A percentile compares a stretch with the other conserved stretches of the same genome.
Evolutionary conservation across 2,329 filamentous ascomycete genomes (phyloP).

Genomic region (Aspergillus uvarum): DNA sequence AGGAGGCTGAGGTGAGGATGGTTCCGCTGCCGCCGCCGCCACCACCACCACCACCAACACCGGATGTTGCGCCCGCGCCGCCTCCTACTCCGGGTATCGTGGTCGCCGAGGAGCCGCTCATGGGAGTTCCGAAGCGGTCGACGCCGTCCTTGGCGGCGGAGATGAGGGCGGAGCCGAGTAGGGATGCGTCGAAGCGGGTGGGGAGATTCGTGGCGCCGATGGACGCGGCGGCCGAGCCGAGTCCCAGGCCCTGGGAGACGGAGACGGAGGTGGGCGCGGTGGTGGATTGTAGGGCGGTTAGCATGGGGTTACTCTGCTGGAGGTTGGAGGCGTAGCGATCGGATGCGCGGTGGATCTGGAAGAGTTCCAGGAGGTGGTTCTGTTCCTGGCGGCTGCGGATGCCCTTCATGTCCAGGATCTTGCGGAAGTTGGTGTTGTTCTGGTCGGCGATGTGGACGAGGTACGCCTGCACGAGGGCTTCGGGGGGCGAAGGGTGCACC

Average conservation of each 20-base stretch:
- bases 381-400: slow-evolving; percentile 79
- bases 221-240: slow-evolving; percentile 41
- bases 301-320: slow-evolving; percentile 66
- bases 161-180: slow-evolving; percentile 82
- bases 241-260: slow-evolving; percentile 50
- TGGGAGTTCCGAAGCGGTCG: slow-evolving; percentile 69
- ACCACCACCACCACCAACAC: slow-evolving; percentile 28
- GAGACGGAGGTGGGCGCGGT: slow-evolving; percentile 35
- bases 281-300: slow-evolving; percentile 60
- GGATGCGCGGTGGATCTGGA: slow-evolving; percentile 76
- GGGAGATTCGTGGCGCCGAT: slow-evolving; percentile 49
- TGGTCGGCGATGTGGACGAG: slow-evolving; percentile 94
- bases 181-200: slow-evolving; percentile 73
- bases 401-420: slow-evolving; percentile 93
- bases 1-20: slow-evolving; percentile 23
- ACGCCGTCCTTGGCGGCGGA: slow-evolving; percentile 83
- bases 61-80: background rate
- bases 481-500: slow-evolving; percentile 84
- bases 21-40: slow-evolving; percentile 30
- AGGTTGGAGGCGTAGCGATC: slow-evolving; percentile 65
- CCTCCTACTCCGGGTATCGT: slow-evolving; percentile 7
- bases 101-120: slow-evolving; percentile 40
- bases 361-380: slow-evolving; percentile 78
- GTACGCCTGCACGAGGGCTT: slow-evolving; percentile 94
- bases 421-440: slow-evolving; percentile 91